Evolutionary conservation across 371 early-diverging fungal genomes (phyloP).

Genomic region (Entomophthora muscae): DNA sequence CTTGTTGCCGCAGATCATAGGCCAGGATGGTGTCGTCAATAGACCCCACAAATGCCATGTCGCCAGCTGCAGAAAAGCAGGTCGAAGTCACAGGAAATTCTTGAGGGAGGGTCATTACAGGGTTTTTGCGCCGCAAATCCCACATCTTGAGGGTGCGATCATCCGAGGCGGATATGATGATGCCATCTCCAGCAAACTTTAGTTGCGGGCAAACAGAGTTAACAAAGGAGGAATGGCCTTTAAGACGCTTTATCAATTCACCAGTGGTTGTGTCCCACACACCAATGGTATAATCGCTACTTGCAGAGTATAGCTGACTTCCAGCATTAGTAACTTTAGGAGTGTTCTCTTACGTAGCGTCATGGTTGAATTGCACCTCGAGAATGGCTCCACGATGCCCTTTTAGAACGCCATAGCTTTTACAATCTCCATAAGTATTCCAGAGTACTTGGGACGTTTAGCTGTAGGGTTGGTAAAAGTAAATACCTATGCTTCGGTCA

Average conservation of each 20-base stretch:
- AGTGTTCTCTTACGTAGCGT: slow-evolving; percentile 30
- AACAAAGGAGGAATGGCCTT: slow-evolving; percentile 55
- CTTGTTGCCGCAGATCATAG: slow-evolving; percentile 74
- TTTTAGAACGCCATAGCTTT: slow-evolving; percentile 66
- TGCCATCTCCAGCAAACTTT: slow-evolving; percentile 32
- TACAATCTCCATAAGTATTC: slow-evolving; percentile 81
- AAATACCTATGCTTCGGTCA: slow-evolving; percentile 64
- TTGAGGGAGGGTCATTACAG: slow-evolving; percentile 47
- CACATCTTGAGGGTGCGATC: slow-evolving; percentile 54
- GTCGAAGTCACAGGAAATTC: slow-evolving; percentile 65
- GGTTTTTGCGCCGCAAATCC: slow-evolving; percentile 57
- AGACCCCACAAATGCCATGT: slow-evolving; percentile 66
- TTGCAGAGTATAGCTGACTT: slow-evolving; percentile 48
- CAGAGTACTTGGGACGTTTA: slow-evolving; percentile 68
- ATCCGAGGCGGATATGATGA: slow-evolving; percentile 57
- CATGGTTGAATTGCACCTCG: slow-evolving; percentile 81
- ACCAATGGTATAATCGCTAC: slow-evolving; percentile 46
- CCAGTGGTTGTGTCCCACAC: slow-evolving; percentile 70
- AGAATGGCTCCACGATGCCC: slow-evolving; percentile 74
- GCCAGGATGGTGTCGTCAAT: slow-evolving; percentile 75
- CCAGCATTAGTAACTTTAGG: slow-evolving; percentile 1
- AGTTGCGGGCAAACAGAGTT: slow-evolving; percentile 47
- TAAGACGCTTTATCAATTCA: slow-evolving; percentile 45
- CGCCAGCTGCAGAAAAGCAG: slow-evolving; percentile 58
- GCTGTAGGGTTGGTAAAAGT: no score